These are phyloP conservation scores for Grosmannia clavigera DNA, from an alignment of 2,329 filamentous ascomycete genomes.

Conservation along the genomic window DNA sequence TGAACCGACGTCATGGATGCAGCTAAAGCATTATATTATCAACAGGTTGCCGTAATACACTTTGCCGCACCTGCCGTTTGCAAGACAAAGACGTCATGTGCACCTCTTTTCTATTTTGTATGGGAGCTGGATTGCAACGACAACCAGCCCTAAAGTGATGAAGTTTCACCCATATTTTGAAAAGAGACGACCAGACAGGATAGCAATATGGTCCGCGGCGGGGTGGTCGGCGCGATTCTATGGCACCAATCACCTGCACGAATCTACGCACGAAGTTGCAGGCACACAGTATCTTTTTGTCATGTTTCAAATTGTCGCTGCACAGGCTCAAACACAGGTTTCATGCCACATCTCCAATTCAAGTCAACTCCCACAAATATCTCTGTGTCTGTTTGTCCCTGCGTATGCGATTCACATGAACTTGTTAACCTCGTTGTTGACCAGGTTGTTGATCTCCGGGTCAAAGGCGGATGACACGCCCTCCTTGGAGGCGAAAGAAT, in stretches of 20 bases:
- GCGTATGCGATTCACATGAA: slow-evolving; percentile 4
- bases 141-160: too few species aligned
- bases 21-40: neutral
- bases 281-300: neutral
- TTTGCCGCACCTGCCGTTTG: neutral
- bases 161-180: too few species aligned
- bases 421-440: slow-evolving; percentile 23
- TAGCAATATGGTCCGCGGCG: too few species aligned
- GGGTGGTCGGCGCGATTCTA: neutral
- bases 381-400: neutral
- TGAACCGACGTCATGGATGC: neutral
- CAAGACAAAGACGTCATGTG: neutral
- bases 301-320: too few species aligned
- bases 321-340: neutral
- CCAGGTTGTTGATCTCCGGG: slow-evolving; percentile 22
- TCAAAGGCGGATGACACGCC: slow-evolving; percentile 19
- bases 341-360: too few species aligned
- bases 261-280: neutral
- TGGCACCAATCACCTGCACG: neutral
- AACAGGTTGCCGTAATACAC: too few species aligned
- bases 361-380: too few species aligned
- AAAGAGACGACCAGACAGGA: too few species aligned
- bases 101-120: neutral
- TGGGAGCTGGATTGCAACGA: too few species aligned
- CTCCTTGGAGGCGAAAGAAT: slow-evolving; percentile 21